A percentile compares a stretch with the other conserved stretches of the same genome.
Conservation (phyloP, 2,329 filamentous ascomycete species). For the Didymosphaeria variabile region DNA sequence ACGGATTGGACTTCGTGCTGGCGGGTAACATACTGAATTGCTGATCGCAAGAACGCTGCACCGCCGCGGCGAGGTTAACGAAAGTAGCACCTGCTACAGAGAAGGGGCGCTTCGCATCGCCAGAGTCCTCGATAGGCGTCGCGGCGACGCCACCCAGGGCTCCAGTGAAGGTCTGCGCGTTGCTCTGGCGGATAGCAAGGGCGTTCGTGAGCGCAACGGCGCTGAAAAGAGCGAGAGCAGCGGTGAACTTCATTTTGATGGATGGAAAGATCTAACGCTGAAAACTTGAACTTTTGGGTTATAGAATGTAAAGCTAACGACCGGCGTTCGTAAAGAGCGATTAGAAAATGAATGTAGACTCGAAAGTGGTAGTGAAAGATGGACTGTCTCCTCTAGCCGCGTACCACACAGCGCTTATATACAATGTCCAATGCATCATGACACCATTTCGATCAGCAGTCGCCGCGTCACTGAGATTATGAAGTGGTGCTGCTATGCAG, state of each 20-base stretch:
- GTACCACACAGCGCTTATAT: constrained; percentile 20
- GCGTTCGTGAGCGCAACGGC: constrained; percentile 28
- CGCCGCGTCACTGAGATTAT: constrained; percentile 15
- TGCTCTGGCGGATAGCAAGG: constrained; percentile 37
- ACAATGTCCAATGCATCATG: constrained; percentile 16
- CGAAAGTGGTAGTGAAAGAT: constrained; percentile 17
- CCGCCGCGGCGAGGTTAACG: constrained; percentile 63
- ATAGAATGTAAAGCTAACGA: constrained; percentile 21
- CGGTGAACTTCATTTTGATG: constrained; percentile 37
- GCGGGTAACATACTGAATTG: constrained; percentile 60
- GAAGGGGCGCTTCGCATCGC: constrained; percentile 57
- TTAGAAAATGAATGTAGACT: constrained; percentile 19
- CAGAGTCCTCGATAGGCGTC: constrained; percentile 60
- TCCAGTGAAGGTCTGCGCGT: constrained; percentile 52
- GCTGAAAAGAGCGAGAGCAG: constrained; percentile 29
- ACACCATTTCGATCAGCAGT: constrained; percentile 6
- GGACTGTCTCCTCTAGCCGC: constrained; percentile 10
- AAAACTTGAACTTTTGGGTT: neutral
- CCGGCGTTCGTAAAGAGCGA: constrained; percentile 34
- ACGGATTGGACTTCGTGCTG: neutral
- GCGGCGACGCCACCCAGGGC: constrained; percentile 63
- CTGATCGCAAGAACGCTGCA: constrained; percentile 69
- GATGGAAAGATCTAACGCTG: neutral
- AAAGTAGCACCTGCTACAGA: constrained; percentile 55
- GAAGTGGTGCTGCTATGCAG: constrained; percentile 27